phyloP scores from a whole-genome alignment of 2,329 filamentous ascomycete genomes.

The Alternaria atra region DNA sequence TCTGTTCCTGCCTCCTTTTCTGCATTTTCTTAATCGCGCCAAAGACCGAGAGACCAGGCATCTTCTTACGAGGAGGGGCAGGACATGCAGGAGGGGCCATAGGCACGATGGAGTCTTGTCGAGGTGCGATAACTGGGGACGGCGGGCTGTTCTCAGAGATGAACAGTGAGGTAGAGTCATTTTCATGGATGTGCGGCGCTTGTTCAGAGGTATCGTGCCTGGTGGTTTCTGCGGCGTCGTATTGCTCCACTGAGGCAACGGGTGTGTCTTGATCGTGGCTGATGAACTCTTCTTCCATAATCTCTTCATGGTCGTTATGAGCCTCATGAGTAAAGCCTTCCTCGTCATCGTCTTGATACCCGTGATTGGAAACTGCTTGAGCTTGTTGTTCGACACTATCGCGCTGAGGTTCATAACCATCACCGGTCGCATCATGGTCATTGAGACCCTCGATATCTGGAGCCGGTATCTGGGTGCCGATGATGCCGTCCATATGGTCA shows the following conservation, averaged over 20 bases:
- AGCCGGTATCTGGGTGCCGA: slow-evolving; percentile 2
- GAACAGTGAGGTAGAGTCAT: slow-evolving; percentile 24
- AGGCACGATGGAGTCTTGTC: background rate
- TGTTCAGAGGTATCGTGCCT: background rate
- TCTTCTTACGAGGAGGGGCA: background rate
- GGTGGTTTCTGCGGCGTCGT: background rate
- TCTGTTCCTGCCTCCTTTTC: slow-evolving; percentile 11
- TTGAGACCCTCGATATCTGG: background rate
- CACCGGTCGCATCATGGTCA: background rate
- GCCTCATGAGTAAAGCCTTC: background rate
- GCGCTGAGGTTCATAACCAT: background rate
- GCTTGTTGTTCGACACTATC: background rate
- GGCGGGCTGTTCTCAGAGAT: slow-evolving; percentile 17
- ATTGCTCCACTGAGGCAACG: background rate
- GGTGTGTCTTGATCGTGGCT: background rate
- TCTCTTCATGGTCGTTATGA: background rate
- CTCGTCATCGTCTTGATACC: background rate
- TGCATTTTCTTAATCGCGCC: slow-evolving; percentile 23
- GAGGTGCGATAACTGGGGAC: background rate
- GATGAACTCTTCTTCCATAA: background rate
- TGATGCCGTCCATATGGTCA: slow-evolving; percentile 1
- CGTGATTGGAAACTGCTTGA: background rate
- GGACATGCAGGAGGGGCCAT: slow-evolving; percentile 10
- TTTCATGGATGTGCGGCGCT: background rate
- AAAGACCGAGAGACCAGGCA: slow-evolving; percentile 4